Base-by-base conservation (phyloP, 2,329 filamentous ascomycete genomes). In the Colletotrichum sp. region DNA sequence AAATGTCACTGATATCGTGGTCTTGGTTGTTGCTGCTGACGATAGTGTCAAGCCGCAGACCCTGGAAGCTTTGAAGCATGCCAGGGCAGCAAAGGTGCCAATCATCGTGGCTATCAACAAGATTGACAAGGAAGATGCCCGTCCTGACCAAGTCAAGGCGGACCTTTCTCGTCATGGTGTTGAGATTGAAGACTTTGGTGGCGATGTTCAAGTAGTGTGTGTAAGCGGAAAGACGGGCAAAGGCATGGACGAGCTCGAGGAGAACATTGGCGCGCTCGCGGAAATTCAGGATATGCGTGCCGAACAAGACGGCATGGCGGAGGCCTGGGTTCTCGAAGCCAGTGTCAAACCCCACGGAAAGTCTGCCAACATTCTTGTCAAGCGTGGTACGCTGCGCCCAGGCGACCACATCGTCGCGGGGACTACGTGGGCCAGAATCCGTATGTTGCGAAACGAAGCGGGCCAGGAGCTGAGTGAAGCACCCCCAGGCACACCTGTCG, bases 71-170 rank as follows among this genome's bases (percentile, higher is more conserved):
- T 93, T 99, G 82, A 98, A 98, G 84, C 97, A 99, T 83, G 96
- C 97, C 9, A 94, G 93, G 72, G 90, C 91, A 34, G 95, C 97
- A 67, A 94, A 94, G 77, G 97, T 99, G 1, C 96, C 97, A 7
- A 96, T 99, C 66, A 98, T 99, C 75, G 97, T 99, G 67, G 98
- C 98, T 18, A 96, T 99, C 86, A 99, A 97, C 88, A 99, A 99
- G 86, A 92, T 98, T 68, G 97, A 99, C 86, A 98, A 97, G 85
- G 92, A 94, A 76, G 94, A 95, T 76, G 93, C 95, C 7, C 92
- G 95, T 68, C 87, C 96, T 13, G 94, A 98, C 57, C 91, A 92
- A 64, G 96, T 99, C 77, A 99, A 99, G 86, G 89, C 93, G 72
- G 97, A 99, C 83, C 92, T 99, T 28, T 92, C 95, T 10, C 89